Evolutionary conservation across 2,329 filamentous ascomycete genomes (phyloP), one percentile per base, ranked within the genome.

Genomic region (Cordyceps cicadae): DNA sequence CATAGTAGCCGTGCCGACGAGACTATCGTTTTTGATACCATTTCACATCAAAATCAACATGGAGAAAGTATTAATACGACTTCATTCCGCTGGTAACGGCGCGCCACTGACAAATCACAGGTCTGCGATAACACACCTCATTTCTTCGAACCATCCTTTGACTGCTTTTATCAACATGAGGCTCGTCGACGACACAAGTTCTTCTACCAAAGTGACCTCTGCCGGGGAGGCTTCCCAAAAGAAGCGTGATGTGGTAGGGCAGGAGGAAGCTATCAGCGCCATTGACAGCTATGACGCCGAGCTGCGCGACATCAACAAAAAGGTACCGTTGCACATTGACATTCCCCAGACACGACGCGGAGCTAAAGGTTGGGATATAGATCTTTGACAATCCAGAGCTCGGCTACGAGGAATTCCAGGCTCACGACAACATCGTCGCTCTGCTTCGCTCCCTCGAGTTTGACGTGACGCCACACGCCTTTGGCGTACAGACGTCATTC

Each of bases 251-350:
- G 41, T 54, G 19, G 34, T 41, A 3, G 57, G 24, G 15, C 11
- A 48, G 5, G 29, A 29, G 6, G 3, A 12, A 3, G 49, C 29
- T 1, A 17, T 60, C 4, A 17, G 19, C 15, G 57, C 57, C 24
- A 60, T 60, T 32, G 57, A 60, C 19, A 39, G 57, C 1, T 48
- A 53, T 26, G 57, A 60, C 17, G 21, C 24, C 6, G 57, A 60
- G 26, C 50, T 60, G 8, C 57, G 57, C 39, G 50, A 43, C 17
- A 60, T 60, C 21, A 60, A 60, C 41, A 60, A 60, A 52, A 60
- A 54, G 49, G 57, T 54, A 59, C 21, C n/a, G 8, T 46, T 15
- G 45, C 45, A 5, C 11, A 14, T 26, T 21, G 24, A 7, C n/a
- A 2, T 19, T 48, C 11, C 21, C 26, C 15, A 12, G 11, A 26